A percentile compares a stretch with the other conserved stretches of the same genome.
Conservation (phyloP, 2,329 filamentous ascomycete species). For the Ustilaginoidea virens region DNA sequence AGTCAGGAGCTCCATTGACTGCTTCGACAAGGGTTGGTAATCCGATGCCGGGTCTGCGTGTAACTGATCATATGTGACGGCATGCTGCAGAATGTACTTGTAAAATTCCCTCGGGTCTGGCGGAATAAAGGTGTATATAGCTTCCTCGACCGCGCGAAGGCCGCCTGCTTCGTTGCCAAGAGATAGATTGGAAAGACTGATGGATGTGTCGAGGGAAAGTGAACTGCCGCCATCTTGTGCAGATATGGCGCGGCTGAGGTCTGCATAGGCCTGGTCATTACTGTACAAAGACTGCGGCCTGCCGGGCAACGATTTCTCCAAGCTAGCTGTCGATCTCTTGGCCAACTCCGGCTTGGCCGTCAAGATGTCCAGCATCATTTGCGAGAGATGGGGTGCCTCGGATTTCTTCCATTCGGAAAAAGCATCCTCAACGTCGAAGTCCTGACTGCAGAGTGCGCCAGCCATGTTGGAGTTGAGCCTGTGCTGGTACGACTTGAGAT, state of each 20-base stretch:
- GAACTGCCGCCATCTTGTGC: slow-evolving; percentile 26
- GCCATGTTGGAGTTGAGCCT: slow-evolving; percentile 67
- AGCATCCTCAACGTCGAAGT: slow-evolving; percentile 81
- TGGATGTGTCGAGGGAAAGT: slow-evolving; percentile 45
- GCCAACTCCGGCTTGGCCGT: slow-evolving; percentile 74
- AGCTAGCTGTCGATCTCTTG: slow-evolving; percentile 50
- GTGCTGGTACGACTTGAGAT: slow-evolving; percentile 87
- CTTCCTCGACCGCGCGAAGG: slow-evolving; percentile 41
- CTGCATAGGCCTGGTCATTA: slow-evolving; percentile 36
- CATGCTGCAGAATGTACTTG: slow-evolving; percentile 65
- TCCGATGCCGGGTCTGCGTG: slow-evolving; percentile 36
- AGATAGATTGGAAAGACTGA: slow-evolving; percentile 51
- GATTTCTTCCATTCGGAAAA: slow-evolving; percentile 83
- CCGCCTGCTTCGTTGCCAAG: slow-evolving; percentile 38
- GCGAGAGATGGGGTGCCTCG: slow-evolving; percentile 75
- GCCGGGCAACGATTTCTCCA: slow-evolving; percentile 41
- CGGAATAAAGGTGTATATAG: slow-evolving; percentile 79
- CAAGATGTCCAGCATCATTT: slow-evolving; percentile 85
- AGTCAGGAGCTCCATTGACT: slow-evolving; percentile 67
- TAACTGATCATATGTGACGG: slow-evolving; percentile 49
- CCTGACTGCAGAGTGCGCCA: slow-evolving; percentile 63
- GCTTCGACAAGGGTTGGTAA: slow-evolving; percentile 49
- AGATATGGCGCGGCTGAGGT: slow-evolving; percentile 35
- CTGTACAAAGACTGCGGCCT: slow-evolving; percentile 27
- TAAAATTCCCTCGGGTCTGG: slow-evolving; percentile 71